Evolutionary conservation across 257 asterid species (phyloP).

Genomic region (Thymus quinquecostatus): DNA sequence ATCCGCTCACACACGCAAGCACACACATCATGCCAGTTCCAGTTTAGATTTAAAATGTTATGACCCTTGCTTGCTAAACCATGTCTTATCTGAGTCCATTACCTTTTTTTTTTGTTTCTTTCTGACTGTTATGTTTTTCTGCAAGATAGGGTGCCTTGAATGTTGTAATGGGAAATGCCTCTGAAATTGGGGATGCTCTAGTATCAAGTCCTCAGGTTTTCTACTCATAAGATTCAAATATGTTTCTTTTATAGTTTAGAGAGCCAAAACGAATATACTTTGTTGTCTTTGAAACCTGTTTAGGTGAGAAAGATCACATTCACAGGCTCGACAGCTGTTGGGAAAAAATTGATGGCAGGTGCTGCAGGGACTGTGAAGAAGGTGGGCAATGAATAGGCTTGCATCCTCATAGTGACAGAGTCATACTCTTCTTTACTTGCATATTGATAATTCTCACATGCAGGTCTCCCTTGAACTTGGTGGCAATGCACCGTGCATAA

Average conservation of each 20-base stretch:
- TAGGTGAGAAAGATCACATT: conserved; percentile 94
- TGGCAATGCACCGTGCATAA: conserved; percentile 97
- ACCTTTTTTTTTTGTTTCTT: conserved; percentile 13
- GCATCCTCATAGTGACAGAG: conserved; percentile 29
- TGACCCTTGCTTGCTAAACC: conserved; percentile 20
- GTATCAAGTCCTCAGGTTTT: conserved; percentile 74
- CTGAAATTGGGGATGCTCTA: conserved; percentile 87
- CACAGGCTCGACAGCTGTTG: conserved; percentile 98
- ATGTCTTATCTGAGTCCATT: conserved; percentile 21
- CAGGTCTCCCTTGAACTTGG: conserved; percentile 99
- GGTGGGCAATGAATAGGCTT: conserved; percentile 46
- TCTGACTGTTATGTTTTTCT: conserved; percentile 36
- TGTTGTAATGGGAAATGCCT: conserved; percentile 92
- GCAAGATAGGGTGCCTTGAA: conserved; percentile 79
- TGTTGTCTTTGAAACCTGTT: conserved; percentile 32
- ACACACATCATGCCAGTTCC: conserved; percentile 4
- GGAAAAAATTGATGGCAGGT: conserved; percentile 95
- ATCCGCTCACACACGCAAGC: background rate
- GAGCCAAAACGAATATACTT: background rate
- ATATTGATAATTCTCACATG: conserved; percentile 24
- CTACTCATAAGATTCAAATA: conserved; percentile 15
- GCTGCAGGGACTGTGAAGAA: conserved; percentile 91
- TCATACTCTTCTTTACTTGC: conserved; percentile 23
- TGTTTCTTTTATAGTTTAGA: conserved; percentile 8
- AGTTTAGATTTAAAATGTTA: conserved; percentile 1